A percentile compares a stretch with the other conserved stretches of the same genome.
Conservation (phyloP, 192 early-diverging fungal species). For the Coemansia sp. region DNA sequence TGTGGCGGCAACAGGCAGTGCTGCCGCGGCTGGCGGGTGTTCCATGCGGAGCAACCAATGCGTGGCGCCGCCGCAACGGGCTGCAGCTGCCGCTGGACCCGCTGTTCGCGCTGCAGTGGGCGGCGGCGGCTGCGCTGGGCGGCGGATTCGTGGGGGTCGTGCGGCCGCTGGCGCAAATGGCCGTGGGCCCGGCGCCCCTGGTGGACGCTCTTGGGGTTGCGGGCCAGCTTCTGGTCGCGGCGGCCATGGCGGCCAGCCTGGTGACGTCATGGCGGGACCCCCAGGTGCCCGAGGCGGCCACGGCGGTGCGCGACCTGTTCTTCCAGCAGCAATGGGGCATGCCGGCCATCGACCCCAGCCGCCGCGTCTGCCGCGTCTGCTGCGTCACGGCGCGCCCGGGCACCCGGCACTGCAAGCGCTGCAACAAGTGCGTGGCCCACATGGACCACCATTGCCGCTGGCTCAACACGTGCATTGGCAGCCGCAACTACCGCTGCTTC, state of each 20-base stretch:
- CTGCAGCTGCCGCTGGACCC: slow-evolving; percentile 46
- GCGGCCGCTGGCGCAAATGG: slow-evolving; percentile 16
- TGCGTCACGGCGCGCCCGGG: slow-evolving; percentile 1
- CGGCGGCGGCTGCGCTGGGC: slow-evolving; percentile 10
- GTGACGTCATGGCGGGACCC: slow-evolving; percentile 17
- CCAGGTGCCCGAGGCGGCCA: slow-evolving; percentile 9
- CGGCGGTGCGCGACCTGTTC: slow-evolving; percentile 21
- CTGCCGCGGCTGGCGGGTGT: slow-evolving; percentile 20
- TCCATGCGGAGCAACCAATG: slow-evolving; percentile 22
- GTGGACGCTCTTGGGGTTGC: slow-evolving; percentile 11
- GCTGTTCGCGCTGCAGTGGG: slow-evolving; percentile 42
- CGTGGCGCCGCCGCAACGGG: slow-evolving; percentile 43
- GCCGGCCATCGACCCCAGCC: slow-evolving; percentile 29
- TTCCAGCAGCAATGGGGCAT: slow-evolving; percentile 36
- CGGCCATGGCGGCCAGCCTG: slow-evolving; percentile 8
- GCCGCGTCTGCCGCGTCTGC: slow-evolving; percentile 41
- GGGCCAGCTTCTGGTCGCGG: slow-evolving; percentile 8
- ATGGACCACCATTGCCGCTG: slow-evolving; percentile 36
- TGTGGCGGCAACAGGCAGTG: slow-evolving; percentile 22
- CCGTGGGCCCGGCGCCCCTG: slow-evolving; percentile 10
- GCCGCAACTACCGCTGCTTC: slow-evolving; percentile 25
- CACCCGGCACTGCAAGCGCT: slow-evolving; percentile 53
- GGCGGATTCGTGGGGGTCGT: slow-evolving; percentile 19
- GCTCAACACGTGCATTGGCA: slow-evolving; percentile 35
- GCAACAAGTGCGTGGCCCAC: slow-evolving; percentile 43